These are phyloP conservation scores for Reutealis trisperma DNA, from an alignment of 345 rosid genomes.

Conservation along the genomic window DNA sequence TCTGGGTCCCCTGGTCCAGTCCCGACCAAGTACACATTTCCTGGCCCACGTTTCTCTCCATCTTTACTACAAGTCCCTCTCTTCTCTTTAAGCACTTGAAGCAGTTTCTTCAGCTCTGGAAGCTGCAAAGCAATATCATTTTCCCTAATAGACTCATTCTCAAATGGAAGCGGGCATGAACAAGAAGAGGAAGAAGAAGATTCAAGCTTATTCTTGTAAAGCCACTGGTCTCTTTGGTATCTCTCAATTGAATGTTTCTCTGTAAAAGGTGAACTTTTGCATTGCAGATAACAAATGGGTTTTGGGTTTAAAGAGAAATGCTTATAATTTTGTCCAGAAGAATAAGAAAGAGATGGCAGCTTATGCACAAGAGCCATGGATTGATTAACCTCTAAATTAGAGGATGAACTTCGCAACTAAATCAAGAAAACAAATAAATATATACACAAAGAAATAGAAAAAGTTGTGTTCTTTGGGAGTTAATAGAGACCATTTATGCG, in stretches of 20 bases:
- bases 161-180: conserved; percentile 27
- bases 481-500: conserved; percentile 19
- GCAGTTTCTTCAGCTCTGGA: conserved; percentile 84
- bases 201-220: conserved; percentile 12
- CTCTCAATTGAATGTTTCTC: conserved; percentile 32
- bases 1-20: conserved; percentile 99
- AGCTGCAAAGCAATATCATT: conserved; percentile 87
- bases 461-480: not conserved
- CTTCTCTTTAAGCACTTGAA: conserved; percentile 68
- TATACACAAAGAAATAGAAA: not conserved
- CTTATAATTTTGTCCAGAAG: conserved; percentile 3
- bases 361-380: conserved; percentile 26
- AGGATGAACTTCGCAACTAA: not conserved
- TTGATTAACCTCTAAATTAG: not conserved
- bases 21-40: conserved; percentile 86
- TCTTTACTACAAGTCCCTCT: conserved; percentile 36
- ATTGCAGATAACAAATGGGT: conserved; percentile 12
- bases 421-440: not conserved
- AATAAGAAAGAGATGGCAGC: conserved; percentile 12
- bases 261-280: conserved; percentile 28
- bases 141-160: conserved; percentile 51
- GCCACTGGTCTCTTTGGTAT: conserved; percentile 32
- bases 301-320: conserved; percentile 14
- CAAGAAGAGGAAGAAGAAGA: conserved; percentile 3
- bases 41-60: conserved; percentile 54